Percentiles rank a stretch among this genome's conserved stretches.
phyloP scores from a whole-genome alignment of 2,329 filamentous ascomycete species.

The Pseudogymnoascus sp. region DNA sequence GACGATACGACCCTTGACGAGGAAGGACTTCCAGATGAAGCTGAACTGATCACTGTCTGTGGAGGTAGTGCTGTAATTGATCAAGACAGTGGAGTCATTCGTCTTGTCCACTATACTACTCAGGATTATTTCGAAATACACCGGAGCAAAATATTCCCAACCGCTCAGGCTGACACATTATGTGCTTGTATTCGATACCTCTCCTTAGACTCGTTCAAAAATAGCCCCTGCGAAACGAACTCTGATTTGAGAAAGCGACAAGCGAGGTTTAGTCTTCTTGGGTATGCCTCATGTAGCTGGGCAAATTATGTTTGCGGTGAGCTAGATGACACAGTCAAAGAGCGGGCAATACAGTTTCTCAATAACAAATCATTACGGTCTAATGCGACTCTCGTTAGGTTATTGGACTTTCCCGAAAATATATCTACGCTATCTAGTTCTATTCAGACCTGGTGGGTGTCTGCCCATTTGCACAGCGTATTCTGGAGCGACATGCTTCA shows the following conservation, averaged over 20 bases:
- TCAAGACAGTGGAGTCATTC: constrained; percentile 9
- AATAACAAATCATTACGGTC: not conserved
- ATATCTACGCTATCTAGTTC: no score
- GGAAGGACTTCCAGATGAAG: not conserved
- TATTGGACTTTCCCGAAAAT: no score
- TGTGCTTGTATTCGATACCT: not conserved
- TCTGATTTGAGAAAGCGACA: not conserved
- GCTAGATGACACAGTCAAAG: not conserved
- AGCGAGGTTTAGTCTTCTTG: not conserved
- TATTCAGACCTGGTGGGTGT: no score
- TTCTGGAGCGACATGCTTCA: no score
- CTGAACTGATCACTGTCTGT: constrained; percentile 22
- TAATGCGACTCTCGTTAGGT: not conserved
- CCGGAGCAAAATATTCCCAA: not conserved
- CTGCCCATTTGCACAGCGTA: no score
- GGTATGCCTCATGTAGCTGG: not conserved
- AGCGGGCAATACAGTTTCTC: not conserved
- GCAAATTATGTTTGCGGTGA: not conserved
- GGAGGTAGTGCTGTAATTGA: constrained; percentile 17
- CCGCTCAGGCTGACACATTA: not conserved
- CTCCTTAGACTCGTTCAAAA: not conserved
- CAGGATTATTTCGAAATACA: constrained; percentile 21
- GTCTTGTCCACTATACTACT: constrained; percentile 22
- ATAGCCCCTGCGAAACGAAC: not conserved
- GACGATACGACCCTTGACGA: not conserved